Evolutionary conservation across 1,139 yeast species (phyloP), one percentile per base, ranked within the genome.

Genomic region (Kodamaea arcana): DNA sequence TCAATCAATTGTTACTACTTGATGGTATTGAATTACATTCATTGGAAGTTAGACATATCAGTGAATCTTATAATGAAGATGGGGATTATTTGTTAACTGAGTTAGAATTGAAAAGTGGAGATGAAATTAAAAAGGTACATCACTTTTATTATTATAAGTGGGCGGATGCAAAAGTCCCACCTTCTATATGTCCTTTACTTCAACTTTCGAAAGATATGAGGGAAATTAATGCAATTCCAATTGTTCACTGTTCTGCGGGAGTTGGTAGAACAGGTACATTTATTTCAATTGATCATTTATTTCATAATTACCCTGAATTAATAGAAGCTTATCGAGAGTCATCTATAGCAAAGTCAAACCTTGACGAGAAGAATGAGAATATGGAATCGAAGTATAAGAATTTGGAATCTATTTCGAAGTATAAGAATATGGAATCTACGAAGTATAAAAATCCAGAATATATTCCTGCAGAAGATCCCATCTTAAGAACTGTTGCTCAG

Each of bases 191-290:
- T 3, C 73, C 78, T 1, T 55, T 80, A 33, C 35, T 56, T 3
- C 42, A 47, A 4, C 43, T 66, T 17, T 60, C 68, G 23, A 40
- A 45, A 10, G 56, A 55, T 13, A 49, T 68, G 41, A 44, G 39
- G 45, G 37, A 26, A 36, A 32, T 3, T 26, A 32, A 3, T 36
- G 45, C 18, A 33, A 46, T 54, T 0, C 76, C 76, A 2, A 59
- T 70, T 7, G 80, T 83, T 2, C 94, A 84, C 52, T 84, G 94
- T 48, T 82, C 92, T 2, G 94, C 94, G 0, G 94, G 94, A 0
- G 88, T 85, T 15, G 94, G 94, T 4, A 63, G 94, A 39, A 78
- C 94, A 0, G 94, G 94, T 1, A 83, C 94, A 0, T 84, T 78
- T 48, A 76, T 85, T 15, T 79, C 85, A 2, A 53, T 81, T 33